Evolutionary conservation across 2,329 filamentous ascomycete species (phyloP), one percentile per base, ranked within the genome.

Genomic region (Botrytis porri): DNA sequence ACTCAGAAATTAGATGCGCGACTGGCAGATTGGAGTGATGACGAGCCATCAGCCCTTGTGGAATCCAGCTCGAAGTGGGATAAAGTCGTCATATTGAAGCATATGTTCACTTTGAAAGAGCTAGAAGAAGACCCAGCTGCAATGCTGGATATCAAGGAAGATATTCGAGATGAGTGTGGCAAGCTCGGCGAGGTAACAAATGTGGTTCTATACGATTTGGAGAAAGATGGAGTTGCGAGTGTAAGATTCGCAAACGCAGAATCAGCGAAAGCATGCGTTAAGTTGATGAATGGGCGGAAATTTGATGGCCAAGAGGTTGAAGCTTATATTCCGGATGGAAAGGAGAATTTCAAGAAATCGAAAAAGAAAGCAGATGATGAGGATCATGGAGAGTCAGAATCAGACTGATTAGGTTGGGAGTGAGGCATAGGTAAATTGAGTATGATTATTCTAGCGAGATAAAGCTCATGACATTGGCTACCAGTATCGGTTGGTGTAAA

Each of bases 21-120:
- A 83, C 88, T 98, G 48, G 92, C 94, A 5, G 95, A 98, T 82
- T 99, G 96, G 96, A 93, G 94, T 79, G 95, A 98, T 79, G 95
- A 98, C 80, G 92, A 95, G 71, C 88, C 91, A 39, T 88, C 85
- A 1, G 82, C 85, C 37, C 79, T 89, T 37, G 86, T 87, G n/a
- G 86, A 89, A 60, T 87, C 85, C 14, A 86, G 82, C 75, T 86
- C 85, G 22, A 86, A 85, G 79, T 92, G 88, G 83, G 93, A 95
- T 78, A 97, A 95, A 81, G 86, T 93, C 25, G 95, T 97, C 41
- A 90, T 98, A 73, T 84, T 99, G 76, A 93, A 93, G 80, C 90
- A 97, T 83, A 97, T 97, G 92, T 99, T 99, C 83, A 97, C 94
- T 1, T 86, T 95, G 60, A 81, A 91, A 75, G 93, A 97, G 83